Percentiles rank a stretch among this genome's conserved stretches.
phyloP scores from a whole-genome alignment of 176 grass and related monocot genomes.

The Melocanna baccifera region DNA sequence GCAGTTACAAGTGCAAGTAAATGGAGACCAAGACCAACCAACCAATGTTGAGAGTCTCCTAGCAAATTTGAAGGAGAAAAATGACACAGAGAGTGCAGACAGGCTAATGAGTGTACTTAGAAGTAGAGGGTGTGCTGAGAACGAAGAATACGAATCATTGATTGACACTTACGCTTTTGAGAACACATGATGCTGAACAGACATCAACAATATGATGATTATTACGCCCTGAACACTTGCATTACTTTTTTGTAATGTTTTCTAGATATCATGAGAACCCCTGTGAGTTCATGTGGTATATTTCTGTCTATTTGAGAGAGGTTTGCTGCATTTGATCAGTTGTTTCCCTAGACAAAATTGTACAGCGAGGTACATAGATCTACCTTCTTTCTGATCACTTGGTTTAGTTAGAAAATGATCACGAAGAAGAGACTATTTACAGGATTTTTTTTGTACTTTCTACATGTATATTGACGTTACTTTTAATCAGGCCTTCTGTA shows the following conservation, averaged over 20 bases:
- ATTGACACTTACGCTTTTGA: constrained; percentile 42
- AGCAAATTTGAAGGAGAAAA: constrained; percentile 56
- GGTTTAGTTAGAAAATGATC: constrained; percentile 22
- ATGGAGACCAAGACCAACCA: constrained; percentile 66
- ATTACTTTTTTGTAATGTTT: constrained; percentile 11
- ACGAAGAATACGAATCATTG: constrained; percentile 57
- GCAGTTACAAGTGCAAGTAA: constrained; percentile 53
- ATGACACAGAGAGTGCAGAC: constrained; percentile 40
- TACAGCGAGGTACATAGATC: constrained; percentile 30
- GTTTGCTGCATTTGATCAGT: not conserved
- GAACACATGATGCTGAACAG: not conserved
- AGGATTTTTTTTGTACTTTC: not conserved
- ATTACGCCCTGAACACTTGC: not conserved
- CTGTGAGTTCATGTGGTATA: not conserved
- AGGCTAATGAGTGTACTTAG: constrained; percentile 52
- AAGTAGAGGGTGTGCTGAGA: constrained; percentile 59
- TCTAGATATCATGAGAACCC: not conserved
- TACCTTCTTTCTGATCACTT: constrained; percentile 29
- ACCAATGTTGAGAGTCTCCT: constrained; percentile 55
- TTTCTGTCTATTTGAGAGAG: constrained; percentile 1
- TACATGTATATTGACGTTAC: constrained; percentile 17
- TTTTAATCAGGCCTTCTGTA: constrained; percentile 1
- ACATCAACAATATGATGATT: not conserved
- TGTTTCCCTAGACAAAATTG: constrained; percentile 19
- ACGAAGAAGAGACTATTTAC: not conserved